Evolutionary conservation across 345 rosid species (phyloP).

Genomic region (Moricandia arvensis): DNA sequence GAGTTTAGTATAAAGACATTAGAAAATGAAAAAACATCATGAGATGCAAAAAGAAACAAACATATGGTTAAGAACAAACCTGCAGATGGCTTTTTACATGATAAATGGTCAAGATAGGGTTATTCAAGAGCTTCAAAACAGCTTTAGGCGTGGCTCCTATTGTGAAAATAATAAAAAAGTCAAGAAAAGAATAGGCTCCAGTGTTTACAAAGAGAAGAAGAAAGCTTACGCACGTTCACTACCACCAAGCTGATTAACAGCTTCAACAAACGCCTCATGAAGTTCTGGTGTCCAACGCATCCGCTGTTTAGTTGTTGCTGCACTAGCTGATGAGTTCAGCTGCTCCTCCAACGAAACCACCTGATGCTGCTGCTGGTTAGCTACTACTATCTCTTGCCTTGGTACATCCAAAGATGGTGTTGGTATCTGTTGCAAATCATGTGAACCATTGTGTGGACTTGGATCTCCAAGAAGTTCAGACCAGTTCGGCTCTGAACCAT

Average conservation of each 20-base stretch:
- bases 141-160: constrained; percentile 99
- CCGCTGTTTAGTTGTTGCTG: constrained; percentile 54
- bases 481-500: constrained; percentile 65
- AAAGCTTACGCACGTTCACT: constrained; percentile 68
- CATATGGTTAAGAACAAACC: constrained; percentile 40
- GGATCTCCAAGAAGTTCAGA: constrained; percentile 59
- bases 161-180: constrained; percentile 9
- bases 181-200: background rate
- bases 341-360: constrained; percentile 39
- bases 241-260: constrained; percentile 89
- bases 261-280: constrained; percentile 92
- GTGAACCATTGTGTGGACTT: constrained; percentile 37
- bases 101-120: constrained; percentile 81
- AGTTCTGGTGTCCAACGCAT: constrained; percentile 98
- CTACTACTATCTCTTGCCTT: constrained; percentile 39
- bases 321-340: constrained; percentile 35
- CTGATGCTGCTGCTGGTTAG: constrained; percentile 48
- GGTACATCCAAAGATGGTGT: constrained; percentile 39
- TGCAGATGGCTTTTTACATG: constrained; percentile 98
- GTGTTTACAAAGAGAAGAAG: background rate
- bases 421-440: constrained; percentile 32
- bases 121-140: constrained; percentile 80
- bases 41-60: background rate
- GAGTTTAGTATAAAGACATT: background rate
- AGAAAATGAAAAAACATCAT: background rate